Percentiles rank a stretch among this genome's conserved stretches.
These are phyloP conservation scores for Suhomyces anneliseae DNA, from an alignment of 1,139 yeast species.

Conservation along the genomic window DNA sequence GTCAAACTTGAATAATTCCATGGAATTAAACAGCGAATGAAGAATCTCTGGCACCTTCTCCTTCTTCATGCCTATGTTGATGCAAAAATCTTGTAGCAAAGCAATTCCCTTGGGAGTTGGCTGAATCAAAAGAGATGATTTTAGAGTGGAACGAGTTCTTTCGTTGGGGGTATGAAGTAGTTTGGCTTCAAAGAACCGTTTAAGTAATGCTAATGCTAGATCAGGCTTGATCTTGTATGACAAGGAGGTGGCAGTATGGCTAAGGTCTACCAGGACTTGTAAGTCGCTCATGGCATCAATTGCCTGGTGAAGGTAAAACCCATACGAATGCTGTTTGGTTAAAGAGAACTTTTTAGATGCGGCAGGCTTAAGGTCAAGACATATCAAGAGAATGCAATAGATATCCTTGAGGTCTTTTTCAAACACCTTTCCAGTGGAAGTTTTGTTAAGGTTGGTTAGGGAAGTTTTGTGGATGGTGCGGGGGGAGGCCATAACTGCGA, in stretches of 20 bases:
- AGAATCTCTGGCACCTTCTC: conserved; percentile 46
- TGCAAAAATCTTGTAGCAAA: conserved; percentile 60
- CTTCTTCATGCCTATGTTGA: conserved; percentile 52
- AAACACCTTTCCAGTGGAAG: conserved; percentile 52
- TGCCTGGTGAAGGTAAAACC: conserved; percentile 58
- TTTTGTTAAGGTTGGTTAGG: conserved; percentile 43
- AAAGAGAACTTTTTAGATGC: conserved; percentile 10
- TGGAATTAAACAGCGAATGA: conserved; percentile 60
- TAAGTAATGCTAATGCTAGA: conserved; percentile 52
- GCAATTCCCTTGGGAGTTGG: conserved; percentile 94
- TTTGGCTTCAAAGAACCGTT: conserved; percentile 62
- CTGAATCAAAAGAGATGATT: conserved; percentile 52
- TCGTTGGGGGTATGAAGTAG: conserved; percentile 77
- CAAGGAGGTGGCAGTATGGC: conserved; percentile 56
- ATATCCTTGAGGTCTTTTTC: conserved; percentile 60
- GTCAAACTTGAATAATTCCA: conserved; percentile 70
- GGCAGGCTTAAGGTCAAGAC: conserved; percentile 38
- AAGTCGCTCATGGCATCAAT: conserved; percentile 51
- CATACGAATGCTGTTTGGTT: conserved; percentile 41
- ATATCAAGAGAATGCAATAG: conserved; percentile 51
- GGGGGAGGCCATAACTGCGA: not conserved
- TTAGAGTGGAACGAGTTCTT: conserved; percentile 56
- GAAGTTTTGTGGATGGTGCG: conserved; percentile 42
- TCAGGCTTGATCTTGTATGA: conserved; percentile 58
- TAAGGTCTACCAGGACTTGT: conserved; percentile 46